Conservation (phyloP, 495 filamentous ascomycete species). For the Penicillium paradoxum region DNA sequence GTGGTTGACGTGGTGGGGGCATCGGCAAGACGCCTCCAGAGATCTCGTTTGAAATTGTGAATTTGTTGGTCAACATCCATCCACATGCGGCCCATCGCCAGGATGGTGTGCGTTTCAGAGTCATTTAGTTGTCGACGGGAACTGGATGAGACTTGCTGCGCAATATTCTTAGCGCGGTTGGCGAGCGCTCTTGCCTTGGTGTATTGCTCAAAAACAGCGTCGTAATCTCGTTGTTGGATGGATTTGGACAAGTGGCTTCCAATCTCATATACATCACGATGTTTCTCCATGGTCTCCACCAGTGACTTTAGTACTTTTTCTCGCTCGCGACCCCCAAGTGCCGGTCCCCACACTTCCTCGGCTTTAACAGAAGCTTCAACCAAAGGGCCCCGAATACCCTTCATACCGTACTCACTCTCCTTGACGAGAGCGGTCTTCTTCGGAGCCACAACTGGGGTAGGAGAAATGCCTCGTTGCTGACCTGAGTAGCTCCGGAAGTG, state of each 20-base stretch:
- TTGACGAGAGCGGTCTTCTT: slow-evolving; percentile 88
- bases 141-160: slow-evolving; percentile 44
- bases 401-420: slow-evolving; percentile 91
- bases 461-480: slow-evolving; percentile 42
- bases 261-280: slow-evolving; percentile 75
- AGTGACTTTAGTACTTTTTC: slow-evolving; percentile 79
- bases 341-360: slow-evolving; percentile 95
- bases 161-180: slow-evolving; percentile 63
- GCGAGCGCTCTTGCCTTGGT: slow-evolving; percentile 68
- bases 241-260: slow-evolving; percentile 71
- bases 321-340: slow-evolving; percentile 83
- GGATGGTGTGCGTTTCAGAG: slow-evolving; percentile 71
- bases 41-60: slow-evolving; percentile 76
- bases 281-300: slow-evolving; percentile 65
- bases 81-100: slow-evolving; percentile 94
- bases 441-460: slow-evolving; percentile 24
- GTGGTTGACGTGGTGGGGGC: slow-evolving; percentile 43
- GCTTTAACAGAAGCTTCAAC: slow-evolving; percentile 87
- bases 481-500: slow-evolving; percentile 51
- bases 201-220: slow-evolving; percentile 80
- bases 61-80: slow-evolving; percentile 81
- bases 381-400: slow-evolving; percentile 81
- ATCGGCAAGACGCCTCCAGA: slow-evolving; percentile 74
- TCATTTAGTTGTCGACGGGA: slow-evolving; percentile 54
- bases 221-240: slow-evolving; percentile 86